A percentile compares a stretch with the other conserved stretches of the same genome.
phyloP scores from a whole-genome alignment of 2,329 filamentous ascomycete species.

The Botrytis tulipae region DNA sequence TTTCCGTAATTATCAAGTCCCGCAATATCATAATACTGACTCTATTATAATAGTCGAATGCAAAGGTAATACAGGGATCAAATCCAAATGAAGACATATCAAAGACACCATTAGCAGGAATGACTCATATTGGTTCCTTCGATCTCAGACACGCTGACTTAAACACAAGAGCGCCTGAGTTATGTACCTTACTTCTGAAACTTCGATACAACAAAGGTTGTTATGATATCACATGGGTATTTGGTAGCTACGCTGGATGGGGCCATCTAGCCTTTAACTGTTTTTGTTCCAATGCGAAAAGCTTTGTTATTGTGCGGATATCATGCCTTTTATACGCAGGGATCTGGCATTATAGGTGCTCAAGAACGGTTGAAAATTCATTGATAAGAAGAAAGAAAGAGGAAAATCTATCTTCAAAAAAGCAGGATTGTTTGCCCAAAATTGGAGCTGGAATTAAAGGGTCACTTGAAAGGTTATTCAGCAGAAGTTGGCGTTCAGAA shows the following conservation, averaged over 20 bases:
- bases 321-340: background rate
- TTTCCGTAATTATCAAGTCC: background rate
- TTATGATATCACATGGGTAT: background rate
- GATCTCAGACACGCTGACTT: background rate
- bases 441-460: background rate
- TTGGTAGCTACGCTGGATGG: background rate
- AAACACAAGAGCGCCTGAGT: background rate
- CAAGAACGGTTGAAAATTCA: accelerated
- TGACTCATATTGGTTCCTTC: background rate
- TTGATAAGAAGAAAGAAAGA: background rate
- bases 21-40: background rate
- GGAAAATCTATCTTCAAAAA: background rate
- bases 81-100: background rate
- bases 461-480: background rate
- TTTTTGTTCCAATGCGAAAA: accelerated
- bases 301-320: accelerated
- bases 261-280: background rate
- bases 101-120: background rate
- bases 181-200: background rate
- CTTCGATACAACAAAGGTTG: background rate
- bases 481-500: background rate
- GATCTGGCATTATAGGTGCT: background rate
- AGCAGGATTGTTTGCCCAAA: background rate
- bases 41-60: no score
- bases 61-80: background rate